phyloP scores from a whole-genome alignment of 257 asterid species.

The Ehretia macrophylla region DNA sequence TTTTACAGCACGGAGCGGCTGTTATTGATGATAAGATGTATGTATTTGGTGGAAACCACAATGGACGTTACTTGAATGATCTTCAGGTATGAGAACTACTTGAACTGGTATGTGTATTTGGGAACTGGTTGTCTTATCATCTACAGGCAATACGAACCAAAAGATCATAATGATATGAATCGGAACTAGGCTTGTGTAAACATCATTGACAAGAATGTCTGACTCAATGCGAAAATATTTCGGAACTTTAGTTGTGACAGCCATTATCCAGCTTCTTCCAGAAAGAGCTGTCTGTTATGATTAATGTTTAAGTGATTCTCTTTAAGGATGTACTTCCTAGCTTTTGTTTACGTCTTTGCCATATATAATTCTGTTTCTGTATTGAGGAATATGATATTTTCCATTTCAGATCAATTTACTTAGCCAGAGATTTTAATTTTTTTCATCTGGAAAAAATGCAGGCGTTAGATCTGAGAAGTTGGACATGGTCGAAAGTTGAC shows the following conservation, averaged over 20 bases:
- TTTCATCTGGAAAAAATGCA: constrained; percentile 18
- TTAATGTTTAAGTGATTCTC: not conserved
- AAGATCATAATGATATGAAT: too few species aligned
- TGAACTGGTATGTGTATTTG: constrained; percentile 8
- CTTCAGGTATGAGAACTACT: constrained; percentile 67
- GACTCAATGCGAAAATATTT: not conserved
- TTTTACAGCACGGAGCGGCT: constrained; percentile 88
- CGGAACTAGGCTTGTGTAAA: too few species aligned
- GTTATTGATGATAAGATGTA: constrained; percentile 86
- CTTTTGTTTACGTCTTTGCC: not conserved
- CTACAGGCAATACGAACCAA: too few species aligned
- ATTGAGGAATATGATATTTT: not conserved
- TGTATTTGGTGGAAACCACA: constrained; percentile 91
- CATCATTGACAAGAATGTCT: constrained; percentile 1
- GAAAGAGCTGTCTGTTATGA: too few species aligned
- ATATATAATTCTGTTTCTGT: not conserved
- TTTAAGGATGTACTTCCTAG: not conserved
- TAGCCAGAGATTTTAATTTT: not conserved
- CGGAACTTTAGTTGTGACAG: not conserved
- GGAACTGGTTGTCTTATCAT: constrained; percentile 7
- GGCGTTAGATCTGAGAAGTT: constrained; percentile 77
- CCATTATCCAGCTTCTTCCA: not conserved
- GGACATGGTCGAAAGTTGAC: constrained; percentile 89
- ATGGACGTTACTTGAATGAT: constrained; percentile 91
- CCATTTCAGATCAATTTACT: not conserved